Evolutionary conservation across 768 basidiomycete species (phyloP), one percentile per base, ranked within the genome.

Genomic region (Rhodotorula paludigena): DNA sequence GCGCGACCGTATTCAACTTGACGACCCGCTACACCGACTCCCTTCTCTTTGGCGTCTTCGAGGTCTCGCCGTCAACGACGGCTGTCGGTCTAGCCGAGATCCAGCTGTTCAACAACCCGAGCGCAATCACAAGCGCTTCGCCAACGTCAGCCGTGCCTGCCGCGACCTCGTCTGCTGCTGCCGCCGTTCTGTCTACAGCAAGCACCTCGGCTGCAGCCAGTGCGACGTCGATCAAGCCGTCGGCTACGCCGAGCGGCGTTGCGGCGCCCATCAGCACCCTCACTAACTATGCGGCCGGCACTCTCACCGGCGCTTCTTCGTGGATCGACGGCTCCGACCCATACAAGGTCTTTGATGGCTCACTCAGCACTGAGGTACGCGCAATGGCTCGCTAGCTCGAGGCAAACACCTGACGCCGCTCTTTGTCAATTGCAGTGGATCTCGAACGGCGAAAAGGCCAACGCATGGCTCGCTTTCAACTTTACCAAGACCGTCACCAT

Each of bases 1-100:
- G 41, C 5, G 55, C 60, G 39, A 68, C 64, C 18, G 42, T 42
- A 11, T 66, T 66, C 60, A 66, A 66, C 59, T 42, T 66, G 14
- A 42, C 65, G 12, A 8, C 54, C 5, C 14, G 53, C 20, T 36
- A 47, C 30, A 61, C 65, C 9, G 28, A 30, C 25, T 51, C 65
- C 5, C 59, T 66, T 32, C 45, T 33, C 25, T 20, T 61, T 20
- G 35, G 30, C 28, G 25, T 60, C 39, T 49, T 39, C 23, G 48
- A 28, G 2, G 65, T 66, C 47, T 51, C 59, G 10, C 23, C 45
- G 5, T 12, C 47, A 33, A 49, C 65, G 12, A 23, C 25, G 1
- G 44, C 38, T 32, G 48, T 36, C 30, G 65, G 65, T 6, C 47
- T 66, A 25, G 20, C 38, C 32, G 65, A 66, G 65, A 49, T 66